Evolutionary conservation across 805 yeast genomes (phyloP).

Genomic region (Wilhelminamyces savonicus): DNA sequence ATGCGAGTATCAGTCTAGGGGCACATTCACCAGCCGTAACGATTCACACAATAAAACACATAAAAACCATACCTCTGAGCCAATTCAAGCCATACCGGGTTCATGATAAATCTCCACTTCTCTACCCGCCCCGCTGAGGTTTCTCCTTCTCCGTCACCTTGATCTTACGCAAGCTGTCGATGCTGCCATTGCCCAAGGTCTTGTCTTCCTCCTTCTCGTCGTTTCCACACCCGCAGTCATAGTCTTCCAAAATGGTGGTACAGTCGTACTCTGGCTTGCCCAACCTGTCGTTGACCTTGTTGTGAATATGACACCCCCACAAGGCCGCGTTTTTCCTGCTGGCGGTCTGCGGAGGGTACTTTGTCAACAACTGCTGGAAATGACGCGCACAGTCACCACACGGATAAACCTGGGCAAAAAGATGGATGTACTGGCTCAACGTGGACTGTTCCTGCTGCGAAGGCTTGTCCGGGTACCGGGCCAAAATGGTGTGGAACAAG

Average conservation of each 20-base stretch:
- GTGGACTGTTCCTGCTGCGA: slow-evolving; percentile 55
- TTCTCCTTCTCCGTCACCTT: slow-evolving; percentile 42
- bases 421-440: slow-evolving; percentile 53
- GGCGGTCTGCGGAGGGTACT: slow-evolving; percentile 80
- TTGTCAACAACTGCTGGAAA: slow-evolving; percentile 60
- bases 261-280: slow-evolving; percentile 78
- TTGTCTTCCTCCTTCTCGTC: slow-evolving; percentile 52
- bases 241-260: slow-evolving; percentile 75
- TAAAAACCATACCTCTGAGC: too few species aligned
- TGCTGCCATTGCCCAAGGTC: slow-evolving; percentile 24
- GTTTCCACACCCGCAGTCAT: slow-evolving; percentile 92
- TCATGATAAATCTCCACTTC: too few species aligned
- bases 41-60: too few species aligned
- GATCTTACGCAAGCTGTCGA: slow-evolving; percentile 36
- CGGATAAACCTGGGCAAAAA: slow-evolving; percentile 90
- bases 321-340: slow-evolving; percentile 76
- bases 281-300: slow-evolving; percentile 71
- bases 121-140: slow-evolving; percentile 40
- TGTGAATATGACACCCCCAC: slow-evolving; percentile 96
- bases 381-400: slow-evolving; percentile 97
- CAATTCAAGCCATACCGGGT: too few species aligned
- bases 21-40: too few species aligned
- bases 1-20: too few species aligned
- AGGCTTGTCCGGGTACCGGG: slow-evolving; percentile 88
- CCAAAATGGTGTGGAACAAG: slow-evolving; percentile 82